Evolutionary conservation across 163 green algal genomes (phyloP).

Genomic region (Scenedesmus sp.): DNA sequence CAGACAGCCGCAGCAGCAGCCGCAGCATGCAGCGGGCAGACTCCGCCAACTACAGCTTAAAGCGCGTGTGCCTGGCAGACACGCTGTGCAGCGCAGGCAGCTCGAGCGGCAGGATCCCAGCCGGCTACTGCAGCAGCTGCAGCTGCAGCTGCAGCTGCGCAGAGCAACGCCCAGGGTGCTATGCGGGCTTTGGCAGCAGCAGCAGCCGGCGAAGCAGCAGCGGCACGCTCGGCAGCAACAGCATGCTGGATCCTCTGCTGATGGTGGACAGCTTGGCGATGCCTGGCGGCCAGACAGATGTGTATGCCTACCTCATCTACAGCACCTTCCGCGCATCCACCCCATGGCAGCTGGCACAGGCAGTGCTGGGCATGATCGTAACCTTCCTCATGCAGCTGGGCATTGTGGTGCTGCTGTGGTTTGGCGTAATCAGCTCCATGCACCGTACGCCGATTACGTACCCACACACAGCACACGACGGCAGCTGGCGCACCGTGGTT

Average conservation of each 20-base stretch:
- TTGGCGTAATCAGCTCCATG: neutral
- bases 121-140: neutral
- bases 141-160: neutral
- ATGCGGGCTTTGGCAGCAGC: constrained; percentile 54
- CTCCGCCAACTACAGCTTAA: neutral
- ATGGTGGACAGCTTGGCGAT: neutral
- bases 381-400: neutral
- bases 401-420: neutral
- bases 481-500: neutral
- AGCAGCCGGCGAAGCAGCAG: neutral
- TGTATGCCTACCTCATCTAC: neutral
- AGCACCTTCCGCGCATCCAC: neutral
- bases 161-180: constrained; percentile 20
- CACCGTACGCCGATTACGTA: neutral
- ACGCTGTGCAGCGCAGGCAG: neutral
- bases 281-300: neutral
- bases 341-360: neutral
- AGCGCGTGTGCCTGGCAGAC: neutral
- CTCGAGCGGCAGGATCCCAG: neutral
- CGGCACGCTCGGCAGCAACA: neutral
- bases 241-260: neutral
- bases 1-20: neutral
- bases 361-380: neutral
- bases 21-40: neutral
- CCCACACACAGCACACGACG: neutral